A percentile compares a stretch with the other conserved stretches of the same genome.
Conservation (phyloP, 768 basidiomycete genomes). For the Panus rudis region DNA sequence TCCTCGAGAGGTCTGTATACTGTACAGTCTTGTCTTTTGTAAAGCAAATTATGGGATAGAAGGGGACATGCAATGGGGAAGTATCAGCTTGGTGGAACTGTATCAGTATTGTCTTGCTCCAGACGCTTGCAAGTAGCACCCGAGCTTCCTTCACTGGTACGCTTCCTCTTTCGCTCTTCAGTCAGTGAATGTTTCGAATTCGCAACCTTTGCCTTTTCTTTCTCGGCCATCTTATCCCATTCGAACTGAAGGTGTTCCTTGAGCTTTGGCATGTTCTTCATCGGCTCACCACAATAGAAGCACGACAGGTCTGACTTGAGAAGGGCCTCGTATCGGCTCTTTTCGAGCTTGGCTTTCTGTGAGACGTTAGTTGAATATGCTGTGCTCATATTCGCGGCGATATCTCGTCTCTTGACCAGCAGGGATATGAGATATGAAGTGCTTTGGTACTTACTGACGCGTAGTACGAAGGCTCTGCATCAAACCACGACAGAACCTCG, state of each 20-base stretch:
- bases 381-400: neutral
- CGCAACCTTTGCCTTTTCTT: conserved; percentile 31
- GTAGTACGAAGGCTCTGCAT: conserved; percentile 51
- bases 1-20: neutral
- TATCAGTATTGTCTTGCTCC: too few species aligned
- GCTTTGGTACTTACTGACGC: conserved; percentile 34
- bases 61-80: too few species aligned
- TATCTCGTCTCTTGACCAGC: neutral
- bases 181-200: neutral
- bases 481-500: conserved; percentile 79
- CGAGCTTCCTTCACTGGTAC: conserved; percentile 7
- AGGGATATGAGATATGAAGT: neutral
- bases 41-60: too few species aligned
- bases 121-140: too few species aligned
- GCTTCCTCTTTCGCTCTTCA: neutral
- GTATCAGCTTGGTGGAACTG: too few species aligned
- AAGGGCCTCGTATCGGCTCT: conserved; percentile 51
- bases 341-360: conserved; percentile 49
- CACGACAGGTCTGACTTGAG: conserved; percentile 65
- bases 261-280: conserved; percentile 68
- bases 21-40: too few species aligned
- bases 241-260: conserved; percentile 74
- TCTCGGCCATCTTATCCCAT: conserved; percentile 45
- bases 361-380: neutral
- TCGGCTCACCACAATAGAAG: conserved; percentile 54